Conservation (phyloP, 768 basidiomycete species). For the Mycena amicta region DNA sequence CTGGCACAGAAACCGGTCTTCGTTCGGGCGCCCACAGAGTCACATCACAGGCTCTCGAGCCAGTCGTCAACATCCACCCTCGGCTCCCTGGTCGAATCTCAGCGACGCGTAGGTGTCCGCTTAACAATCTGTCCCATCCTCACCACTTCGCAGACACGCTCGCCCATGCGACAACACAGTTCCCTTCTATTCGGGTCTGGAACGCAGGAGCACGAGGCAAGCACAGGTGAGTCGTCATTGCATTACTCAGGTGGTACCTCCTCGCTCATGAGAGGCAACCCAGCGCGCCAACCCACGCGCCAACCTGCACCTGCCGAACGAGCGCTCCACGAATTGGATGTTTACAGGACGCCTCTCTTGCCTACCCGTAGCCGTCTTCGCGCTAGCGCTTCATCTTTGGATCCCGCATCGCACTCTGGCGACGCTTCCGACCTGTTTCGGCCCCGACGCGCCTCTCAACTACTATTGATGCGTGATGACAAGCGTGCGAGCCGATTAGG, state of each 20-base stretch:
- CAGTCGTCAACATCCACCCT: constrained; percentile 49
- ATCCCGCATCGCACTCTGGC: constrained; percentile 37
- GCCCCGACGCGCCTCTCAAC: constrained; percentile 43
- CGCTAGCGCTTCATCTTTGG: constrained; percentile 34
- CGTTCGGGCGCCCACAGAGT: constrained; percentile 58
- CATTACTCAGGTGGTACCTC: not conserved
- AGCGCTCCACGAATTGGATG: constrained; percentile 70
- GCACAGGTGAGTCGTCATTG: constrained; percentile 31
- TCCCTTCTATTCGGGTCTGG: constrained; percentile 52
- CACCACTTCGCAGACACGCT: constrained; percentile 40
- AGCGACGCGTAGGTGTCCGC: constrained; percentile 50
- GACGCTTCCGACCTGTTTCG: constrained; percentile 66
- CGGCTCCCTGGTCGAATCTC: constrained; percentile 60
- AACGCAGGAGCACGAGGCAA: constrained; percentile 34
- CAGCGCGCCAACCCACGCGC: constrained; percentile 29
- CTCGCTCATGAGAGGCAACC: constrained; percentile 10
- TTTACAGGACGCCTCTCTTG: constrained; percentile 78
- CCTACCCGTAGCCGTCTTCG: constrained; percentile 59
- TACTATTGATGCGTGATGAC: constrained; percentile 65
- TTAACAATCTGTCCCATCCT: constrained; percentile 7
- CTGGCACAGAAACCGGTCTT: constrained; percentile 71
- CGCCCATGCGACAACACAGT: constrained; percentile 54
- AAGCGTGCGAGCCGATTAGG: constrained; percentile 52
- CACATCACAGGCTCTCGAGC: constrained; percentile 29
- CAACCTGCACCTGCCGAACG: constrained; percentile 60